Conservation (phyloP, 495 filamentous ascomycete species). For the Beverwykella pulmonaria region DNA sequence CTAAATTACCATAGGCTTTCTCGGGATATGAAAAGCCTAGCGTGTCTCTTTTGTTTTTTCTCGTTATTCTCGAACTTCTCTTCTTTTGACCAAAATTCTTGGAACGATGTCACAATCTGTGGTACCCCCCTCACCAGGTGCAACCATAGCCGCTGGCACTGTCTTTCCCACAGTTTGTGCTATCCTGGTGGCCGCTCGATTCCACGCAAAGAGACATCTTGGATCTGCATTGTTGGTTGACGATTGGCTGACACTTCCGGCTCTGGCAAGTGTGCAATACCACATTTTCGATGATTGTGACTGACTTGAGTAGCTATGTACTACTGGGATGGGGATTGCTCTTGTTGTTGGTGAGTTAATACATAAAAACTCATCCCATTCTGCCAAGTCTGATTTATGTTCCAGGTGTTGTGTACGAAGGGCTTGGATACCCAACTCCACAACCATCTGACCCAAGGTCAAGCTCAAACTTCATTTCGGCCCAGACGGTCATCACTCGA, state of each 20-base stretch:
- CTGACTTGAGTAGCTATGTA: neutral
- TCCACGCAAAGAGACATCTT: neutral
- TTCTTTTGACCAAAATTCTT: neutral
- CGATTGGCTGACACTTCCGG: constrained; percentile 13
- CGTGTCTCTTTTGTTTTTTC: neutral
- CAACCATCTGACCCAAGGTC: neutral
- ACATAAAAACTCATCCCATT: neutral
- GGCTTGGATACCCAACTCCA: neutral
- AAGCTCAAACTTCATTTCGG: neutral
- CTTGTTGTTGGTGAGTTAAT: neutral
- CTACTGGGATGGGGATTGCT: neutral
- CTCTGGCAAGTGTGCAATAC: neutral
- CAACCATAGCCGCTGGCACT: constrained; percentile 2
- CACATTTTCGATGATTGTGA: neutral
- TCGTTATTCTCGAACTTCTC: neutral
- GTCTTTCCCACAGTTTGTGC: constrained; percentile 1
- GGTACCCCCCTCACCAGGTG: neutral
- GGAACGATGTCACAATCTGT: neutral
- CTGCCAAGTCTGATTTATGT: neutral
- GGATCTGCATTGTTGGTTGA: neutral
- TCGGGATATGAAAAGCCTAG: neutral
- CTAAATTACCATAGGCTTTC: neutral
- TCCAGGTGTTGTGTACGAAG: constrained; percentile 2
- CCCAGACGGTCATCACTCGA: neutral
- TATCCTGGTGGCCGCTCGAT: neutral